These are phyloP conservation scores for Lentinula novae-zelandiae DNA, from an alignment of 1,284 basidiomycete species.

Conservation along the genomic window DNA sequence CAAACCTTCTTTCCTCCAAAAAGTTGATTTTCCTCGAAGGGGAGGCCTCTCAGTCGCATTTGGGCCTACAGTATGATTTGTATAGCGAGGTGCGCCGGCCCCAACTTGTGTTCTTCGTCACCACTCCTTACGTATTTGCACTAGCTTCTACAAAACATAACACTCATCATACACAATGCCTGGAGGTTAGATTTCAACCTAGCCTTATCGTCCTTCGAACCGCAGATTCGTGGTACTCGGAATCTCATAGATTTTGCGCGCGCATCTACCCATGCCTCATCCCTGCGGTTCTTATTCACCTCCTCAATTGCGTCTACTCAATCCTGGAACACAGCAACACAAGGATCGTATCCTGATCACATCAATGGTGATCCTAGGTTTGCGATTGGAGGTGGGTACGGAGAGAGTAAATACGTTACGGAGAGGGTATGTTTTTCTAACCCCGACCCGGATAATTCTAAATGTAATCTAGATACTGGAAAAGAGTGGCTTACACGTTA, in stretches of 20 bases:
- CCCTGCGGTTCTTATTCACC: slow-evolving; percentile 29
- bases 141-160: not conserved
- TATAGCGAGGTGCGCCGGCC: slow-evolving; percentile 6
- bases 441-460: not conserved
- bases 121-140: not conserved
- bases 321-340: slow-evolving; percentile 6
- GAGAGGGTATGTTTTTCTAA: slow-evolving; percentile 16
- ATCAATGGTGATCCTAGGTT: slow-evolving; percentile 5
- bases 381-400: slow-evolving; percentile 17
- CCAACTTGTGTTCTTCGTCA: not conserved
- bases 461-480: slow-evolving; percentile 1
- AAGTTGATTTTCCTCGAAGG: slow-evolving; percentile 29
- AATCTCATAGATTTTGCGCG: slow-evolving; percentile 23
- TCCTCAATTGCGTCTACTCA: slow-evolving; percentile 23
- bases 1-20: slow-evolving; percentile 21
- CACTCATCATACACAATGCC: slow-evolving; percentile 24
- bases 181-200: slow-evolving; percentile 29
- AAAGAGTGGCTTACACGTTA: slow-evolving; percentile 1
- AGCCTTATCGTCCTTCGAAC: slow-evolving; percentile 23
- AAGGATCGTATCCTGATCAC: slow-evolving; percentile 12
- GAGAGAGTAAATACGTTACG: slow-evolving; percentile 21
- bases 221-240: slow-evolving; percentile 19
- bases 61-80: slow-evolving; percentile 22
- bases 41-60: slow-evolving; percentile 18
- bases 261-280: slow-evolving; percentile 13